Evolutionary conservation across 371 early-diverging fungal genomes (phyloP).

Genomic region (Amoeboaphelidium protococcarum): DNA sequence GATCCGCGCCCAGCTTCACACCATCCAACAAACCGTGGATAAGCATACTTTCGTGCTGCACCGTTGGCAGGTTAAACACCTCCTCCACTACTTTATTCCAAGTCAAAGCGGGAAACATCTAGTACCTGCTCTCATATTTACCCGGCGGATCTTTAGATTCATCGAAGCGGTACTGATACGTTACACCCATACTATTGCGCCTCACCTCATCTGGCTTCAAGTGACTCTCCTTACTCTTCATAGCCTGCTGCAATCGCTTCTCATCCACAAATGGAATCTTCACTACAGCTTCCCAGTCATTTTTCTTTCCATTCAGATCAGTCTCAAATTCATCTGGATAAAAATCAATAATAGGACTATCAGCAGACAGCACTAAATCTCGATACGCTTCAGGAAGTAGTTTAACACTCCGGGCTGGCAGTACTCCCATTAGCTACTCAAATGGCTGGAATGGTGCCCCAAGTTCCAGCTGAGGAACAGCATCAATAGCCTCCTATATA

Average conservation of each 20-base stretch:
- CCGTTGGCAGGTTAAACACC: constrained; percentile 21
- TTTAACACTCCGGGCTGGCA: constrained; percentile 60
- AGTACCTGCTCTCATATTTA: background rate
- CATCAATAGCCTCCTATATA: constrained; percentile 24
- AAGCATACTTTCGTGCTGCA: constrained; percentile 21
- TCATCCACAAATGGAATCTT: constrained; percentile 82
- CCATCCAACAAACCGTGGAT: constrained; percentile 34
- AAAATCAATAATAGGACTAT: constrained; percentile 65
- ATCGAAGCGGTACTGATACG: background rate
- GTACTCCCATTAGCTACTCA: constrained; percentile 94
- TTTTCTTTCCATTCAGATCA: constrained; percentile 94
- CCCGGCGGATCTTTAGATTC: background rate
- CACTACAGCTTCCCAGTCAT: constrained; percentile 91
- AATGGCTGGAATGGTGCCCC: constrained; percentile 73
- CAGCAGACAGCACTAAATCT: constrained; percentile 51
- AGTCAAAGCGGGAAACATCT: background rate
- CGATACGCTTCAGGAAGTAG: constrained; percentile 59
- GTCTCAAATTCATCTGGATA: constrained; percentile 76
- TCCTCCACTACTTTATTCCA: too few species aligned
- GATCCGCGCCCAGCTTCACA: constrained; percentile 28
- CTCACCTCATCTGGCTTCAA: constrained; percentile 18
- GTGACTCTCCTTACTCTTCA: constrained; percentile 30
- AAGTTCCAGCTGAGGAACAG: constrained; percentile 43
- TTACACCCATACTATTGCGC: background rate
- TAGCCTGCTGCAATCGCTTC: constrained; percentile 41